phyloP scores from a whole-genome alignment of 1,284 basidiomycete genomes.

The Pseudozyma flocculosa region DNA sequence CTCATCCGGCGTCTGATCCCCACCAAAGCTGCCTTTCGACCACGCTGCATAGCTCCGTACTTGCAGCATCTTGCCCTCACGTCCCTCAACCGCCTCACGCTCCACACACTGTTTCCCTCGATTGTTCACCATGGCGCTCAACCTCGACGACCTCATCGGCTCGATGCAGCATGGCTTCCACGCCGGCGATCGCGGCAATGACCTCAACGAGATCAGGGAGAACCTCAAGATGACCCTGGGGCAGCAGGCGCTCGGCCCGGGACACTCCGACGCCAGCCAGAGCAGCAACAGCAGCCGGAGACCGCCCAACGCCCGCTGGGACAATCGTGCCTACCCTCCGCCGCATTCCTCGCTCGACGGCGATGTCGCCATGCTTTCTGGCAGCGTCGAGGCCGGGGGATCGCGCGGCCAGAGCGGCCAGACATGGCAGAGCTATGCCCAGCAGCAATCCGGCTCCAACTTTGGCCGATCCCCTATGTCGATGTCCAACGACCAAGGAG shows the following conservation, averaged over 20 bases:
- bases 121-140: constrained; percentile 34
- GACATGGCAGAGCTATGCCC: constrained; percentile 3
- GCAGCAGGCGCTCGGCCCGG: constrained; percentile 20
- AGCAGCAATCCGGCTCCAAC: not conserved
- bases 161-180: constrained; percentile 47
- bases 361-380: constrained; percentile 36
- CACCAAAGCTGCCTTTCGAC: too few species aligned
- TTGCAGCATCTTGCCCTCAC: too few species aligned
- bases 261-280: not conserved
- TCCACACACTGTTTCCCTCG: not conserved
- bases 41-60: too few species aligned
- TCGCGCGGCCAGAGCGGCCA: not conserved
- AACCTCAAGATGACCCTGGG: constrained; percentile 32
- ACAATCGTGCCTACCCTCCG: not conserved
- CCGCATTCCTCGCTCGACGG: constrained; percentile 19
- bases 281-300: constrained; percentile 1
- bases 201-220: constrained; percentile 42
- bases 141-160: constrained; percentile 50
- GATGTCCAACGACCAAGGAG: not conserved
- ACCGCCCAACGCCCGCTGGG: constrained; percentile 1
- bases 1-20: too few species aligned
- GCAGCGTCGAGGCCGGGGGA: constrained; percentile 4
- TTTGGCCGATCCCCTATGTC: constrained; percentile 1
- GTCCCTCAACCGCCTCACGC: too few species aligned
- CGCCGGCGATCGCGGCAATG: constrained; percentile 43